These are phyloP conservation scores for Hirsutella minnesotensis DNA, from an alignment of 2,329 filamentous ascomycete genomes.

Conservation along the genomic window DNA sequence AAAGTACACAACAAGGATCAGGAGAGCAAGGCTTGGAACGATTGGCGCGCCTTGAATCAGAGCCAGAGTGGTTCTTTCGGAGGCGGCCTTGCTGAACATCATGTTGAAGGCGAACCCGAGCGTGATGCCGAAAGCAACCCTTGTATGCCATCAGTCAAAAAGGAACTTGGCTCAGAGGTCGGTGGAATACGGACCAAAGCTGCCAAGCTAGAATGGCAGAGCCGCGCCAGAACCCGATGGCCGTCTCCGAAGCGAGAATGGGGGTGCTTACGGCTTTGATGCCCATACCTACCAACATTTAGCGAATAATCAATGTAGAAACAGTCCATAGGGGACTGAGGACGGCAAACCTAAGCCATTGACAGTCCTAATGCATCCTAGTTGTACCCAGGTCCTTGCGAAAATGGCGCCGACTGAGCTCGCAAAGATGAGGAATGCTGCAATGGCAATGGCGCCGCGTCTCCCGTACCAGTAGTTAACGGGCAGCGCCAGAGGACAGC, in stretches of 20 bases:
- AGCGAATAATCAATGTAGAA: background rate
- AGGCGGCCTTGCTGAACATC: slow-evolving; percentile 17
- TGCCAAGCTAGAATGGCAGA: slow-evolving; percentile 36
- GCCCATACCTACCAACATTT: slow-evolving; percentile 26
- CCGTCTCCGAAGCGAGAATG: slow-evolving; percentile 33
- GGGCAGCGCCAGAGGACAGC: slow-evolving; percentile 26
- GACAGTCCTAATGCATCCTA: slow-evolving; percentile 22
- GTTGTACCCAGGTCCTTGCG: slow-evolving; percentile 17
- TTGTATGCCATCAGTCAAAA: slow-evolving; percentile 8
- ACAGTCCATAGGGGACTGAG: background rate
- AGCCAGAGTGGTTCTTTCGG: slow-evolving; percentile 8
- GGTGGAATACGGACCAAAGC: slow-evolving; percentile 18
- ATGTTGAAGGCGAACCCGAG: slow-evolving; percentile 24
- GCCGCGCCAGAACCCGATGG: slow-evolving; percentile 34
- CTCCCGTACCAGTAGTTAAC: slow-evolving; percentile 29
- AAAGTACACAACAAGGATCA: slow-evolving; percentile 21
- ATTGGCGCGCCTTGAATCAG: slow-evolving; percentile 27
- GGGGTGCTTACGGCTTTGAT: slow-evolving; percentile 36
- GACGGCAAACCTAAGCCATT: slow-evolving; percentile 24
- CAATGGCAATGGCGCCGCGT: slow-evolving; percentile 25
- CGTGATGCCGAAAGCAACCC: slow-evolving; percentile 24
- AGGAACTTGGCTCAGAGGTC: background rate
- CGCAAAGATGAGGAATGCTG: slow-evolving; percentile 25
- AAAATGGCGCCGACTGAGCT: slow-evolving; percentile 26
- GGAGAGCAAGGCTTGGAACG: slow-evolving; percentile 22